These are phyloP conservation scores for Porcisia deanei DNA, from an alignment of 208 protist genomes.

Conservation along the genomic window DNA sequence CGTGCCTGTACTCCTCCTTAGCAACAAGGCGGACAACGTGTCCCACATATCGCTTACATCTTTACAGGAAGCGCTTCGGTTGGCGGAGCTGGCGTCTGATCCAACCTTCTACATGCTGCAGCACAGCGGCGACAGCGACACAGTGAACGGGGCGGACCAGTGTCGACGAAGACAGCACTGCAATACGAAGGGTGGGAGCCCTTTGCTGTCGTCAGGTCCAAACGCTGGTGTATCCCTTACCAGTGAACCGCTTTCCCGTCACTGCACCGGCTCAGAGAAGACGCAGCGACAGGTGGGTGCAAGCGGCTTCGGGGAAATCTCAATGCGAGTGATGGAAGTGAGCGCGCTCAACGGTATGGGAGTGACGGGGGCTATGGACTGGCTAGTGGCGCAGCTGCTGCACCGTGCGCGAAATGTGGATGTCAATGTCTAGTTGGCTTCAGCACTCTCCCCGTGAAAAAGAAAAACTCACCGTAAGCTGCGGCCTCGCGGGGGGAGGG, in stretches of 20 bases:
- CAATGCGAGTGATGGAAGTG: constrained; percentile 46
- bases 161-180: neutral
- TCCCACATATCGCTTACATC: constrained; percentile 49
- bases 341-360: constrained; percentile 59
- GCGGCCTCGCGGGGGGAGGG: neutral
- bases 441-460: neutral
- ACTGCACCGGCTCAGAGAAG: constrained; percentile 6
- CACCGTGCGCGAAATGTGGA: constrained; percentile 32
- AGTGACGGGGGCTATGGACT: constrained; percentile 70
- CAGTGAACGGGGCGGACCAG: neutral
- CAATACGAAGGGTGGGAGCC: neutral
- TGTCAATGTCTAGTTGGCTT: constrained; percentile 12
- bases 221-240: neutral
- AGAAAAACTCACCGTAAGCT: neutral
- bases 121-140: constrained; percentile 2
- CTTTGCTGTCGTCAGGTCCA: neutral
- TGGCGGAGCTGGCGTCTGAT: constrained; percentile 60
- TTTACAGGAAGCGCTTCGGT: constrained; percentile 68
- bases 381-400: constrained; percentile 69
- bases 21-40: constrained; percentile 93
- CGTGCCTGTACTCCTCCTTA: constrained; percentile 90
- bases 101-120: constrained; percentile 38
- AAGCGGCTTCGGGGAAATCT: constrained; percentile 64
- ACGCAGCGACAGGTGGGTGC: constrained; percentile 29
- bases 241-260: constrained; percentile 6